These are phyloP conservation scores for Spatholobus suberectus DNA, from an alignment of 306 rosid species.

Conservation along the genomic window DNA sequence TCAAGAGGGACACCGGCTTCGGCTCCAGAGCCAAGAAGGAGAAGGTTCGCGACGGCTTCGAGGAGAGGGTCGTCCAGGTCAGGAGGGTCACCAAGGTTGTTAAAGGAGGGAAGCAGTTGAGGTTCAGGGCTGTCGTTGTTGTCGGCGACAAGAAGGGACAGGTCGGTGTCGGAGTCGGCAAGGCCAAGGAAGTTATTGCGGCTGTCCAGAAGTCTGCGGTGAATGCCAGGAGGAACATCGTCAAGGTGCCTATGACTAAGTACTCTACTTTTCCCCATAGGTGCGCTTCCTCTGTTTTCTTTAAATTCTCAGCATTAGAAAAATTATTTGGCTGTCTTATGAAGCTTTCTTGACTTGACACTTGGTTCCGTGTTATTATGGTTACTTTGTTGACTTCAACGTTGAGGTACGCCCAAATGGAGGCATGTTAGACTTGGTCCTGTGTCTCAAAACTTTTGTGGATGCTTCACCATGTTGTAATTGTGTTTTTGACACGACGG, in stretches of 20 bases:
- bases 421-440: too few species aligned
- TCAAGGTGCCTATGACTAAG: conserved; percentile 42
- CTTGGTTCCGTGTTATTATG: neutral
- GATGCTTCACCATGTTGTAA: too few species aligned
- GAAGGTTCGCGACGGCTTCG: conserved; percentile 82
- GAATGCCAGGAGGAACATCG: conserved; percentile 39
- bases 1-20: conserved; percentile 55
- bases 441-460: too few species aligned
- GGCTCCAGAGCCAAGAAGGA: conserved; percentile 73
- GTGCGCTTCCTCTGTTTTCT: neutral
- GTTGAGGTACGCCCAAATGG: neutral
- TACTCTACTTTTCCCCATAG: conserved; percentile 48
- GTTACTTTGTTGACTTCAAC: neutral
- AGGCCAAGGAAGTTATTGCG: conserved; percentile 44
- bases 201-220: conserved; percentile 45
- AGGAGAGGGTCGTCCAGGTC: conserved; percentile 91
- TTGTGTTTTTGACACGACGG: too few species aligned
- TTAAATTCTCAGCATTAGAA: too few species aligned
- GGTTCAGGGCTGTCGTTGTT: conserved; percentile 81
- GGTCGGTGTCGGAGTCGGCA: conserved; percentile 67
- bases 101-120: conserved; percentile 90
- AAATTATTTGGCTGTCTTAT: too few species aligned
- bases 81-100: conserved; percentile 96
- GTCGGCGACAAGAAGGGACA: conserved; percentile 93
- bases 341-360: too few species aligned